Percentiles rank a stretch among this genome's conserved stretches.
These are phyloP conservation scores for Tillandsia fasciculata DNA, from an alignment of 176 grass and related monocot species.

Conservation along the genomic window DNA sequence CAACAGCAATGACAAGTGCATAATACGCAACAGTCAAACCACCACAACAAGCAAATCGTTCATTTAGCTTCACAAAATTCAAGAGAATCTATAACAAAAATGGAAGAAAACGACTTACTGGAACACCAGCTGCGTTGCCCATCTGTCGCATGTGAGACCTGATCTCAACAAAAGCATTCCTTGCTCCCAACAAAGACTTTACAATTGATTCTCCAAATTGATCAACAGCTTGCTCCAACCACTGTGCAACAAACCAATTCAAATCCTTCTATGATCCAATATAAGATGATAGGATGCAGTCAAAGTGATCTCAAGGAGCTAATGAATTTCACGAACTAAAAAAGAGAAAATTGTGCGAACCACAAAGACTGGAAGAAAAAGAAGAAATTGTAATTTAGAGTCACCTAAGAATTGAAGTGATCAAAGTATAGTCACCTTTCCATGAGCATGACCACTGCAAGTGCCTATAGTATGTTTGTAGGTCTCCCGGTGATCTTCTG, in stretches of 20 bases:
- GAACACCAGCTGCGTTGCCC: slow-evolving; percentile 67
- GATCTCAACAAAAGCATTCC: slow-evolving; percentile 66
- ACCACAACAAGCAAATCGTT: neutral
- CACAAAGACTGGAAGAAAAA: too few relatives aligned
- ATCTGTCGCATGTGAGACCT: slow-evolving; percentile 67
- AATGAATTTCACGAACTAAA: too few relatives aligned
- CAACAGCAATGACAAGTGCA: neutral
- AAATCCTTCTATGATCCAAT: too few relatives aligned
- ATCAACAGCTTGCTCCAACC: slow-evolving; percentile 47
- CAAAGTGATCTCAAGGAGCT: too few relatives aligned
- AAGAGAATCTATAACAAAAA: neutral
- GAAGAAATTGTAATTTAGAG: too few relatives aligned
- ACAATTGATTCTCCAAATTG: slow-evolving; percentile 52
- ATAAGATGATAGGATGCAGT: too few relatives aligned
- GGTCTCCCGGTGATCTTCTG: slow-evolving; percentile 39
- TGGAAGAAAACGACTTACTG: slow-evolving; percentile 41
- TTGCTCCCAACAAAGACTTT: slow-evolving; percentile 51
- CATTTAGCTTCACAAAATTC: neutral
- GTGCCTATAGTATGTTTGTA: slow-evolving; percentile 43
- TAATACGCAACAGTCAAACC: neutral
- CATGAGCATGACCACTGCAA: slow-evolving; percentile 39
- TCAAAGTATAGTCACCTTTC: slow-evolving; percentile 38
- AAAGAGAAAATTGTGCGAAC: too few relatives aligned
- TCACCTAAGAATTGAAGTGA: neutral
- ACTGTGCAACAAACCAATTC: slow-evolving; percentile 34